Evolutionary conservation across 371 early-diverging fungal species (phyloP).

Genomic region (Mortierella sp.): DNA sequence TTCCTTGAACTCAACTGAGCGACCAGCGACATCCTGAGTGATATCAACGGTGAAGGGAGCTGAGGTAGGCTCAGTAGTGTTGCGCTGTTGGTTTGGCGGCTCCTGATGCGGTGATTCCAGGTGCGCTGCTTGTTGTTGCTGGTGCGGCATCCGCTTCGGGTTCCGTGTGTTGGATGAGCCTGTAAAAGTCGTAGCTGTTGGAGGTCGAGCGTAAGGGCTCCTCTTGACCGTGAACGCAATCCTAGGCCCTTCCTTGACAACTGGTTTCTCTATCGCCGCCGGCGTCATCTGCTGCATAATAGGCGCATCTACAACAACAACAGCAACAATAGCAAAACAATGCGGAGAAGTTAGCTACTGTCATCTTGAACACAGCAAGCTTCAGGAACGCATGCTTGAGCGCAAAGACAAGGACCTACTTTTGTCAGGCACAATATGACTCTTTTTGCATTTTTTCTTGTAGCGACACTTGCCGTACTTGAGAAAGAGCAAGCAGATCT

Average conservation of each 20-base stretch:
- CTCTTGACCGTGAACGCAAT: conserved; percentile 32
- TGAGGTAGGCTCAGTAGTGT: neutral
- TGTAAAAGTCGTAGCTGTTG: neutral
- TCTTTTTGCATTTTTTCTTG: conserved; percentile 52
- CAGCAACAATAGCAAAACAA: neutral
- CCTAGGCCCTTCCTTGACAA: conserved; percentile 21
- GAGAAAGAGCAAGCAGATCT: conserved; percentile 48
- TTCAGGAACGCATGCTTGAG: neutral
- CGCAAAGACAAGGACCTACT: conserved; percentile 8
- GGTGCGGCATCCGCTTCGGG: neutral
- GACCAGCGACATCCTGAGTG: neutral
- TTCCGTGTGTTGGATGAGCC: neutral
- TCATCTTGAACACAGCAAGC: neutral
- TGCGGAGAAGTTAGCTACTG: too few relatives aligned
- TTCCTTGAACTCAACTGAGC: neutral
- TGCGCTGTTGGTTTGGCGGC: neutral
- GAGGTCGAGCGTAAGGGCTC: conserved; percentile 15
- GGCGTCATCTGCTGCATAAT: conserved; percentile 19
- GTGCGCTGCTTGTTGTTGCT: neutral
- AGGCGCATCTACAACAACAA: conserved; percentile 22
- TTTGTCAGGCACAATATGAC: conserved; percentile 41
- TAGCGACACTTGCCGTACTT: conserved; percentile 58
- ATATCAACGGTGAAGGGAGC: neutral
- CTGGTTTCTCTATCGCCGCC: conserved; percentile 6
- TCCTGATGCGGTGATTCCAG: neutral